Conservation (phyloP, 2,329 filamentous ascomycete genomes). For the Immersiporthe knoxdaviesiana region DNA sequence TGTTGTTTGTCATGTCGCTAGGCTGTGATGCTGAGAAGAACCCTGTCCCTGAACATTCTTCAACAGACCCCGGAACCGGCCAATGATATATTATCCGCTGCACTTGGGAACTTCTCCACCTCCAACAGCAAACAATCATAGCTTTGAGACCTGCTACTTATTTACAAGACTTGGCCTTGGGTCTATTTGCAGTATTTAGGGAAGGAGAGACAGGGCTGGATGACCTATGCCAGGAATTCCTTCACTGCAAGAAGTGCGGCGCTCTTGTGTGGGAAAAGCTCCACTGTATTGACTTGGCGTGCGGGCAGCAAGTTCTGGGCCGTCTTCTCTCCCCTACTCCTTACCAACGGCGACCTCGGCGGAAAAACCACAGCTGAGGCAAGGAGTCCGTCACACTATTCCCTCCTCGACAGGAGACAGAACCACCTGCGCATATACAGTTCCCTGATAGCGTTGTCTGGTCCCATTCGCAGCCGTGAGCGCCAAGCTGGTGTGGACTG, state of each 20-base stretch:
- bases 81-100: neutral
- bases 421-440: too few relatives aligned
- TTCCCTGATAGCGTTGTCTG: neutral
- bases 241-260: neutral
- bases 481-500: neutral
- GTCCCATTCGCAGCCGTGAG: neutral
- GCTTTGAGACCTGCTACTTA: neutral
- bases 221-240: neutral
- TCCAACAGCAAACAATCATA: neutral
- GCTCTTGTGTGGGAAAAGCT: neutral
- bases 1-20: neutral
- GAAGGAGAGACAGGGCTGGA: neutral
- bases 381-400: neutral
- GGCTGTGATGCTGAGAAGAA: neutral
- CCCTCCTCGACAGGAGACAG: neutral
- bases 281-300: neutral
- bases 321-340: too few relatives aligned
- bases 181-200: neutral
- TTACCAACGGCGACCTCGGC: neutral
- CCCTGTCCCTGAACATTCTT: neutral
- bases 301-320: neutral
- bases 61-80: neutral
- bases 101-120: too few relatives aligned
- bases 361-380: neutral
- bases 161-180: neutral